phyloP scores from a whole-genome alignment of 495 filamentous ascomycete species.

The Talaromyces proteolyticus region DNA sequence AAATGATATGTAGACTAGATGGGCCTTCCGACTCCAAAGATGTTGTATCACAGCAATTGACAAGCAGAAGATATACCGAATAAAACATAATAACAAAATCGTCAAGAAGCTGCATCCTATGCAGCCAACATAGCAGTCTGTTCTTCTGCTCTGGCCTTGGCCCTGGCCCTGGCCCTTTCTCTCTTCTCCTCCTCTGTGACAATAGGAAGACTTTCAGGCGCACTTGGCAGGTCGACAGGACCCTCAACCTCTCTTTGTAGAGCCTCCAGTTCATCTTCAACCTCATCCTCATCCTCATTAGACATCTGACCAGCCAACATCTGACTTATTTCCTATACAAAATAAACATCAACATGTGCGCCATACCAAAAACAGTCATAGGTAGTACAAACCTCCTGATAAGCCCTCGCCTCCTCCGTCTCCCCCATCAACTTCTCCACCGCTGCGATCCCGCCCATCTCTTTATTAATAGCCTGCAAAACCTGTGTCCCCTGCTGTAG shows the following conservation, averaged over 20 bases:
- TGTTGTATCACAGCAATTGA: background rate
- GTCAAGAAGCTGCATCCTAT: too few relatives aligned
- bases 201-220: conserved; percentile 38
- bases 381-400: conserved; percentile 62
- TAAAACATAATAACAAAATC: too few relatives aligned
- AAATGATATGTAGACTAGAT: background rate
- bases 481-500: conserved; percentile 89
- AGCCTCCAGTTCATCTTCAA: conserved; percentile 87
- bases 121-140: conserved; percentile 24
- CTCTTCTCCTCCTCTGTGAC: conserved; percentile 20
- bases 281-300: conserved; percentile 93
- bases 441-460: conserved; percentile 92
- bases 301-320: conserved; percentile 82
- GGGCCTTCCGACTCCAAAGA: background rate
- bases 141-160: conserved; percentile 30
- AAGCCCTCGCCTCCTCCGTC: conserved; percentile 78
- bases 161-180: conserved; percentile 31
- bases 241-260: conserved; percentile 62
- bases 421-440: conserved; percentile 94
- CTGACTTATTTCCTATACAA: conserved; percentile 74
- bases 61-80: too few relatives aligned
- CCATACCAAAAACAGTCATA: background rate
- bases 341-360: conserved; percentile 9
- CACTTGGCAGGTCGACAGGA: conserved; percentile 48
- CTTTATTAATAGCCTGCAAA: conserved; percentile 80